phyloP scores from a whole-genome alignment of 139 green algal genomes.

The Chlorella sp. region DNA sequence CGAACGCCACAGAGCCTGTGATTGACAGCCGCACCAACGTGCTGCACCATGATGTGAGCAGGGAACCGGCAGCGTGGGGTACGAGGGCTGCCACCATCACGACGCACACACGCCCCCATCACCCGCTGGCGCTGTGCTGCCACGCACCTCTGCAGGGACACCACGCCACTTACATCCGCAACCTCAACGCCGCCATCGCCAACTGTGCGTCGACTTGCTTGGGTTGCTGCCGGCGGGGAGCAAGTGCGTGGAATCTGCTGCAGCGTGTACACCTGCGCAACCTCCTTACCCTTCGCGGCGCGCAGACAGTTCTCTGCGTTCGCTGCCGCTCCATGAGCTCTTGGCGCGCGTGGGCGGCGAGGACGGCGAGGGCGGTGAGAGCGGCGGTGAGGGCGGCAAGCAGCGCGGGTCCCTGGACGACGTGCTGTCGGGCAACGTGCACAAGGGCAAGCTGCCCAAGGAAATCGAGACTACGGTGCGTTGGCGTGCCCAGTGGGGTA shows the following conservation, averaged over 20 bases:
- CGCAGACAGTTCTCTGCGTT: neutral
- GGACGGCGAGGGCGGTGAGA: too few relatives aligned
- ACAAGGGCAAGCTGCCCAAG: neutral
- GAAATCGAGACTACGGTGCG: neutral
- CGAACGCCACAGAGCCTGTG: slow-evolving; percentile 2
- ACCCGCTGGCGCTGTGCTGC: neutral
- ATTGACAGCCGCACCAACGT: neutral
- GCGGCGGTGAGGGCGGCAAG: too few relatives aligned
- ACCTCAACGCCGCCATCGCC: neutral
- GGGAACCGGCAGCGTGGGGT: too few relatives aligned
- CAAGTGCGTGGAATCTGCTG: neutral
- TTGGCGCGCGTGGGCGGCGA: too few relatives aligned
- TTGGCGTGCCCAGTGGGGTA: too few relatives aligned
- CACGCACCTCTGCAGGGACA: neutral
- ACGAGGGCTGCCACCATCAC: neutral
- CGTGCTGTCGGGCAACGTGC: neutral
- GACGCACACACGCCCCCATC: neutral
- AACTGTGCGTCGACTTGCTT: neutral
- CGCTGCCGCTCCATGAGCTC: neutral
- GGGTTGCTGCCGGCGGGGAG: neutral
- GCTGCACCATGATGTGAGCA: slow-evolving; percentile 2
- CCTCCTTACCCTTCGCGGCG: neutral
- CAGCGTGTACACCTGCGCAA: neutral
- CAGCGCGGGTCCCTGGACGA: neutral
- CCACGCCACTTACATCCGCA: neutral